Evolutionary conservation across 2,329 filamentous ascomycete genomes (phyloP).

Genomic region (Curvularia sp.): DNA sequence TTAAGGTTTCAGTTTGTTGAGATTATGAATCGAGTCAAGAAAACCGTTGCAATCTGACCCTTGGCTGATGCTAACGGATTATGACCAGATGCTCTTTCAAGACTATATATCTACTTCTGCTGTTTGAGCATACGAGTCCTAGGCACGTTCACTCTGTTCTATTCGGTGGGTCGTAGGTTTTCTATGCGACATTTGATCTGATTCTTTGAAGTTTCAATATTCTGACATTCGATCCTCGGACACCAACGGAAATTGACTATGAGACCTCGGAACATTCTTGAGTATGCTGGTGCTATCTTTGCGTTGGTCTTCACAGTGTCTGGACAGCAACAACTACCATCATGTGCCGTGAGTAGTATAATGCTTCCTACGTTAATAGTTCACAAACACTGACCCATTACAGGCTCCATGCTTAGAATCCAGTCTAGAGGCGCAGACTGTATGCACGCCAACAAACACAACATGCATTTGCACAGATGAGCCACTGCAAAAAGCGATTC

Average conservation of each 20-base stretch:
- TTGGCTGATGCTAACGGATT: background rate
- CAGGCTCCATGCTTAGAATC: slow-evolving; percentile 9
- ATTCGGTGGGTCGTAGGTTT: background rate
- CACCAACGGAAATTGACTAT: background rate
- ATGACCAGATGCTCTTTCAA: background rate
- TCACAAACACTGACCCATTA: background rate
- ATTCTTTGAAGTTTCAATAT: background rate
- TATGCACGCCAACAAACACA: slow-evolving; percentile 15
- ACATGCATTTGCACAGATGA: slow-evolving; percentile 20
- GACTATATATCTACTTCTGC: background rate
- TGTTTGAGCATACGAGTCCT: background rate
- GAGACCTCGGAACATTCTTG: background rate
- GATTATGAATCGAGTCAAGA: background rate
- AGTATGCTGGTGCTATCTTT: background rate
- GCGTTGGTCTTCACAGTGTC: background rate
- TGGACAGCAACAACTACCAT: slow-evolving; percentile 6
- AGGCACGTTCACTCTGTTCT: background rate
- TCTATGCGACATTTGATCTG: background rate
- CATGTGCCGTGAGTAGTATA: slow-evolving; percentile 12
- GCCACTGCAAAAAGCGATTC: slow-evolving; percentile 10
- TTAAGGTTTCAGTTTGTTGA: background rate
- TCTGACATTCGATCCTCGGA: background rate
- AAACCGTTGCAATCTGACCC: background rate
- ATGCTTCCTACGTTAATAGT: background rate
- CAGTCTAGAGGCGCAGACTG: slow-evolving; percentile 2